These are phyloP conservation scores for Ogataea hybrid DNA, from an alignment of 1,139 yeast genomes.

Conservation along the genomic window DNA sequence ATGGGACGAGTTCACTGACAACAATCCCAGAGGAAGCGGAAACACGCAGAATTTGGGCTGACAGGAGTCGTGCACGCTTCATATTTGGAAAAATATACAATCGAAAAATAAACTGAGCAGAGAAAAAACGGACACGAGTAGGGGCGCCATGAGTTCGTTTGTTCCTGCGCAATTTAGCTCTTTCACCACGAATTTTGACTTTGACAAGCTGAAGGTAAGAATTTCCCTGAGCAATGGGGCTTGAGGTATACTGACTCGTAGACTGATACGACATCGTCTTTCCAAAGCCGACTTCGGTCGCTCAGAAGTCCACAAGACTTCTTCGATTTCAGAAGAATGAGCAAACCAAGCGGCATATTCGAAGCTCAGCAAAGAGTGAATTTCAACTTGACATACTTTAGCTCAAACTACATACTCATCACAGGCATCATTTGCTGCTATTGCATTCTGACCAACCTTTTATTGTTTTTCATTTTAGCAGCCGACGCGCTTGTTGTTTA, in stretches of 20 bases:
- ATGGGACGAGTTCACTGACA: slow-evolving; percentile 94
- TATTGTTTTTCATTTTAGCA: slow-evolving; percentile 74
- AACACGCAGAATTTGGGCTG: slow-evolving; percentile 83
- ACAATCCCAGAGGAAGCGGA: slow-evolving; percentile 84
- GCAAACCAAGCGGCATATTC: slow-evolving; percentile 50
- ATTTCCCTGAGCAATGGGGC: too few relatives aligned
- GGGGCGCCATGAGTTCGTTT: slow-evolving; percentile 28
- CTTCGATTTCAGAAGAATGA: slow-evolving; percentile 51
- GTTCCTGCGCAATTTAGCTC: slow-evolving; percentile 35
- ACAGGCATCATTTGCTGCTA: slow-evolving; percentile 33
- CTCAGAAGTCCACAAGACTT: slow-evolving; percentile 58
- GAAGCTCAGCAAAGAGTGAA: slow-evolving; percentile 52
- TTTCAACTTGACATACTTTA: slow-evolving; percentile 53
- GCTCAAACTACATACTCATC: slow-evolving; percentile 51
- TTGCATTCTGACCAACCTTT: slow-evolving; percentile 32
- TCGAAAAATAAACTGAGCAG: slow-evolving; percentile 4
- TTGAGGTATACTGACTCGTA: slow-evolving; percentile 7
- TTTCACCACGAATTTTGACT: slow-evolving; percentile 31
- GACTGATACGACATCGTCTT: slow-evolving; percentile 32
- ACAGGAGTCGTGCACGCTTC: slow-evolving; percentile 7
- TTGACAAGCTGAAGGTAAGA: slow-evolving; percentile 31
- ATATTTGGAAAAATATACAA: slow-evolving; percentile 5
- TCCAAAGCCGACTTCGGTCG: slow-evolving; percentile 44
- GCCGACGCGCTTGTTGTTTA: slow-evolving; percentile 56
- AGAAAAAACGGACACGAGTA: slow-evolving; percentile 1